Evolutionary conservation across 2,329 filamentous ascomycete species (phyloP).

Genomic region (Elsinoe arachidis): DNA sequence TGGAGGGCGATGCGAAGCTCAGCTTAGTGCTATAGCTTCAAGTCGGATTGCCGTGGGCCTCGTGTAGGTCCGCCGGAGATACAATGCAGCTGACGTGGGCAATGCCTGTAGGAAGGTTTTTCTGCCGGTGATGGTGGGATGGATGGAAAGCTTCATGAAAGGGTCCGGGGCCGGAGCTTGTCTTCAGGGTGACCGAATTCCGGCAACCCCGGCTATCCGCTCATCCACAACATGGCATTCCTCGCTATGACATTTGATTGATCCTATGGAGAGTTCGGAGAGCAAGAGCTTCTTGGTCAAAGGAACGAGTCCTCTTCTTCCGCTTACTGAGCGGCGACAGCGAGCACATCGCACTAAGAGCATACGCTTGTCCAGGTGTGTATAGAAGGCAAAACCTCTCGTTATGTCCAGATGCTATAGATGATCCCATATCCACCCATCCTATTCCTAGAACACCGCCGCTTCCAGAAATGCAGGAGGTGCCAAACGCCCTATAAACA

Average conservation of each 20-base stretch:
- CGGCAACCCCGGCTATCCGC: not conserved
- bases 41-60: not conserved
- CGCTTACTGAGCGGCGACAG: too few species aligned
- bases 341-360: too few species aligned
- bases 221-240: not conserved
- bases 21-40: not conserved
- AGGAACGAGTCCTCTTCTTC: too few species aligned
- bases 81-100: not conserved
- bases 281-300: too few species aligned
- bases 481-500: not conserved
- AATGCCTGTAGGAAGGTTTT: not conserved
- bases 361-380: not conserved
- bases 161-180: not conserved
- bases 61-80: not conserved
- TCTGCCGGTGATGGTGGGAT: not conserved
- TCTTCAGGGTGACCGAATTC: not conserved
- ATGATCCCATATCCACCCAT: not conserved
- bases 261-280: too few species aligned
- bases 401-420: not conserved
- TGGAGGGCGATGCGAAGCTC: not conserved
- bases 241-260: too few species aligned
- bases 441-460: not conserved
- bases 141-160: not conserved
- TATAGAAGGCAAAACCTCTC: not conserved
- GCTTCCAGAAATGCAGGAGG: constrained; percentile 1